Evolutionary conservation across 225 moss, liverwort and hornwort species (phyloP).

Genomic region (Ulota crispa): DNA sequence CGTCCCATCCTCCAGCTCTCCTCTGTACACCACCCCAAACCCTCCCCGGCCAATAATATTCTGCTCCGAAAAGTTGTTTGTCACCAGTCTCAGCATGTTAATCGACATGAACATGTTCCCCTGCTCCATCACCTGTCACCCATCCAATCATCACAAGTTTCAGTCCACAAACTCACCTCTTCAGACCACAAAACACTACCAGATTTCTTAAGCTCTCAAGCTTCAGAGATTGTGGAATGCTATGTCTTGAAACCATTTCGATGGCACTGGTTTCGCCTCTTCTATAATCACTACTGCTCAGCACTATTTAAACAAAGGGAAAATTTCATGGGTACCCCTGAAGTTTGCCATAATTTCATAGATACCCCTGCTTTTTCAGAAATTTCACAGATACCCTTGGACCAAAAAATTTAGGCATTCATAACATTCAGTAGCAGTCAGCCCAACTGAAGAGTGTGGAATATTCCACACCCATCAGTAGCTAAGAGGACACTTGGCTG

Average conservation of each 20-base stretch:
- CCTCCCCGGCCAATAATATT: conserved; percentile 43
- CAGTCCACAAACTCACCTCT: background rate
- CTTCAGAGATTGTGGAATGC: background rate
- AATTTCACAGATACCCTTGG: no score
- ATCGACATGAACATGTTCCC: conserved; percentile 45
- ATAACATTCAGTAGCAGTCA: no score
- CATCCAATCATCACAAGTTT: background rate
- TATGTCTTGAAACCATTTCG: background rate
- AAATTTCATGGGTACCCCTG: no score
- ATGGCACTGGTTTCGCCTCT: background rate
- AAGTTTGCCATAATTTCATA: no score
- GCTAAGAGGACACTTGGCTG: no score
- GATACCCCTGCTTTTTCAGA: no score
- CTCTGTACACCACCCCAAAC: conserved; percentile 45
- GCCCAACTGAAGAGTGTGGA: no score
- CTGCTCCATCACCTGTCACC: conserved; percentile 38
- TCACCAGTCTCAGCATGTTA: conserved; percentile 18
- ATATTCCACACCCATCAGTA: no score
- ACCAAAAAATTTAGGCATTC: no score
- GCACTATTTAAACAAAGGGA: background rate
- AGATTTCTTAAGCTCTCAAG: background rate
- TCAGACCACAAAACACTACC: background rate
- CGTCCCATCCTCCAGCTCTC: conserved; percentile 37
- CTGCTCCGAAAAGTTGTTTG: conserved; percentile 37
- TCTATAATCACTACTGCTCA: background rate